phyloP scores from a whole-genome alignment of 495 filamentous ascomycete genomes.

The Penicillium paxilli region DNA sequence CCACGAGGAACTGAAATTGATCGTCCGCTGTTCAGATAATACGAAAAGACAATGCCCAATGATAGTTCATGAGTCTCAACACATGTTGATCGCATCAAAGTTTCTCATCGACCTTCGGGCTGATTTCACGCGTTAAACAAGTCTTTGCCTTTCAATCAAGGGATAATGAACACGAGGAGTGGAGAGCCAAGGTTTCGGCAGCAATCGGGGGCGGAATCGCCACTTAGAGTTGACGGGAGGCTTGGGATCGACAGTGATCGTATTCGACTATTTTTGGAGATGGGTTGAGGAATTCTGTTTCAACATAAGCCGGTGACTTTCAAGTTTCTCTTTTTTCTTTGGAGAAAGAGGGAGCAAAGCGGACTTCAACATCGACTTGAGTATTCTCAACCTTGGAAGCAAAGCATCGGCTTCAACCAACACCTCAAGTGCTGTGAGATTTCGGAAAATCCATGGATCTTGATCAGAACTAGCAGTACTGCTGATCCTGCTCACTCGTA shows the following conservation, averaged over 20 bases:
- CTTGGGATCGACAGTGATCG: conserved; percentile 2
- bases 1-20: background rate
- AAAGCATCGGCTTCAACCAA: too few relatives aligned
- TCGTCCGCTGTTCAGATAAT: background rate
- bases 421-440: too few relatives aligned
- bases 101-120: background rate
- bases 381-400: too few relatives aligned
- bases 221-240: background rate
- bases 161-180: conserved; percentile 1
- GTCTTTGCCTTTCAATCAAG: background rate
- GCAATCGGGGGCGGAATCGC: background rate
- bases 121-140: background rate
- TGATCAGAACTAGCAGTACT: too few relatives aligned
- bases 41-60: background rate
- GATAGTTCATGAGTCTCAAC: background rate
- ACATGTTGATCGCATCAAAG: background rate
- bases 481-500: too few relatives aligned
- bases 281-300: too few relatives aligned
- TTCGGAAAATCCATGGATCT: too few relatives aligned
- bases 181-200: background rate
- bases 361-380: too few relatives aligned
- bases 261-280: conserved; percentile 1
- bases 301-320: too few relatives aligned
- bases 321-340: too few relatives aligned
- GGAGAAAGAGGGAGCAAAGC: too few relatives aligned